Conservation (phyloP, 352 stramenopile species). For the Pythium plurisporium region DNA sequence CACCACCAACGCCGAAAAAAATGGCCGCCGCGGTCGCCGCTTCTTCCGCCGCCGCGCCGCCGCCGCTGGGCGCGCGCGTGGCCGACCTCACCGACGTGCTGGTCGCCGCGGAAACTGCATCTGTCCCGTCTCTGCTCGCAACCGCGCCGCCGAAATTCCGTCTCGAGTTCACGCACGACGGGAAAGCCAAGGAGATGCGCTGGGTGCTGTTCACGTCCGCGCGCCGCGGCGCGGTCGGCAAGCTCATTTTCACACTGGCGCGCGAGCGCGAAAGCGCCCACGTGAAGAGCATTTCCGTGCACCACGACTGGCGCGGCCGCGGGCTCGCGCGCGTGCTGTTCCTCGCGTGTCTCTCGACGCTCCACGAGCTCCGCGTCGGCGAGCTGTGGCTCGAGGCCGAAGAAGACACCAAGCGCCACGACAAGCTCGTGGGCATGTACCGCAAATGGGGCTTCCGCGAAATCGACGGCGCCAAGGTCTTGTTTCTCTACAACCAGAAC, state of each 20-base stretch:
- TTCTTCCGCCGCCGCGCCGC: neutral
- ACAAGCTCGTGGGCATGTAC: constrained; percentile 67
- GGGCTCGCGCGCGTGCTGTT: constrained; percentile 76
- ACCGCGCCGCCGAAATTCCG: constrained; percentile 40
- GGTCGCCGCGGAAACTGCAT: no score
- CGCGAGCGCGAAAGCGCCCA: constrained; percentile 47
- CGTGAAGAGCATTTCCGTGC: constrained; percentile 73
- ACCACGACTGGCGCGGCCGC: constrained; percentile 60
- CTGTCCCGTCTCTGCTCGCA: neutral
- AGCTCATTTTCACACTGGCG: constrained; percentile 80
- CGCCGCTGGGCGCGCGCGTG: constrained; percentile 29
- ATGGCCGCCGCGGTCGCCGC: neutral
- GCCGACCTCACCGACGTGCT: constrained; percentile 46
- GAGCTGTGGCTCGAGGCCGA: constrained; percentile 30
- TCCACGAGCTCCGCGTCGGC: constrained; percentile 48
- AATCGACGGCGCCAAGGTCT: constrained; percentile 50
- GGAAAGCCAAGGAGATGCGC: constrained; percentile 63
- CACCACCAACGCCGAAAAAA: neutral
- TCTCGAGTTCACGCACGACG: constrained; percentile 68
- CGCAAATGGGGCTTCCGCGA: constrained; percentile 60
- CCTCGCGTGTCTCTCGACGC: constrained; percentile 61
- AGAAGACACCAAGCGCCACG: constrained; percentile 32
- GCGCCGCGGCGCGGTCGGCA: constrained; percentile 61
- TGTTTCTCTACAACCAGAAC: constrained; percentile 83
- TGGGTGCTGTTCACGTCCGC: constrained; percentile 77